These are phyloP conservation scores for Fusarium sp. DNA, from an alignment of 2,329 filamentous ascomycete genomes.

Conservation along the genomic window DNA sequence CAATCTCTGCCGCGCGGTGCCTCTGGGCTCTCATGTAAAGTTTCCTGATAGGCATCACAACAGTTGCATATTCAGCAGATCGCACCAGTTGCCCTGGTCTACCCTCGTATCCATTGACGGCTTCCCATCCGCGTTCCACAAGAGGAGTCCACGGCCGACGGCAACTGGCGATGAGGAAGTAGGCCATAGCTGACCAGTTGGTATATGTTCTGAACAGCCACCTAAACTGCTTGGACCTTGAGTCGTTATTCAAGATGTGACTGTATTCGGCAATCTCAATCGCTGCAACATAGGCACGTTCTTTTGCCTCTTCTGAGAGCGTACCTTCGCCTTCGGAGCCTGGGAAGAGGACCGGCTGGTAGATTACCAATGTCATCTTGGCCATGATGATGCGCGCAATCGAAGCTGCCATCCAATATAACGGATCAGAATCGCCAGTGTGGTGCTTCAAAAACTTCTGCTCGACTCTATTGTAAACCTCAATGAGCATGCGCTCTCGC, in stretches of 20 bases:
- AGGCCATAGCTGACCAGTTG: conserved; percentile 64
- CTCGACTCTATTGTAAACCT: conserved; percentile 65
- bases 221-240: conserved; percentile 57
- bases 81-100: conserved; percentile 58
- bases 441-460: conserved; percentile 65
- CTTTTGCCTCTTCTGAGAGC: conserved; percentile 71
- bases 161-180: conserved; percentile 59
- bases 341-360: conserved; percentile 76
- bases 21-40: conserved; percentile 64
- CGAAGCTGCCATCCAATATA: conserved; percentile 77
- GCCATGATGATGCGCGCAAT: conserved; percentile 78
- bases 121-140: conserved; percentile 63
- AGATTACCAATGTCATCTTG: conserved; percentile 82
- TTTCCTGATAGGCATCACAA: conserved; percentile 66
- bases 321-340: conserved; percentile 65
- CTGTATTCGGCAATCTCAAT: conserved; percentile 80
- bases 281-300: conserved; percentile 77
- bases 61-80: conserved; percentile 59
- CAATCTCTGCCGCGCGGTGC: conserved; percentile 64
- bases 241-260: conserved; percentile 72
- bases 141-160: conserved; percentile 62
- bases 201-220: conserved; percentile 65
- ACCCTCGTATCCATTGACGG: conserved; percentile 54
- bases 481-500: conserved; percentile 61
- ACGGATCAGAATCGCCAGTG: conserved; percentile 59